Conservation (phyloP, 441 rosid species). For the Syzygium malaccense region DNA sequence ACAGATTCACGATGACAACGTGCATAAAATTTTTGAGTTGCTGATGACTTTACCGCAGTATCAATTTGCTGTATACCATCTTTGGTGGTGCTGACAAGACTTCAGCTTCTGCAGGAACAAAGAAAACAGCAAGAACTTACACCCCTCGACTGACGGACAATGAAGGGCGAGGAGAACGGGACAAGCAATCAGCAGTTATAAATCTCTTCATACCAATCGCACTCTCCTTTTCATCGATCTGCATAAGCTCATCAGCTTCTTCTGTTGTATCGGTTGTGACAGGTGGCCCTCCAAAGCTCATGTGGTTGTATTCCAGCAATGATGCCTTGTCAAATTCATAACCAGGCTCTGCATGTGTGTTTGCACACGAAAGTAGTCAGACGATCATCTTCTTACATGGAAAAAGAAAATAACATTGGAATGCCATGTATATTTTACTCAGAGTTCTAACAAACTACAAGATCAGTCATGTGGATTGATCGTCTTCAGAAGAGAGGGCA, state of each 20-base stretch:
- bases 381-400: neutral
- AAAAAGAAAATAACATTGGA: neutral
- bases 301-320: constrained; percentile 71
- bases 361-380: neutral
- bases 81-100: constrained; percentile 96
- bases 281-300: constrained; percentile 96
- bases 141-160: neutral
- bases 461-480: neutral
- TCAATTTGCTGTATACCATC: constrained; percentile 86
- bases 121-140: neutral
- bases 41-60: constrained; percentile 52
- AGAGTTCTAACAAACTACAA: neutral
- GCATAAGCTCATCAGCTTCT: constrained; percentile 70
- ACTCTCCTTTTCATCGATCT: constrained; percentile 50
- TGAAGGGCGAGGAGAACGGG: neutral
- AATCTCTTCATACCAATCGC: constrained; percentile 44
- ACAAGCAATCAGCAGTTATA: neutral
- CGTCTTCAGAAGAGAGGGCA: neutral
- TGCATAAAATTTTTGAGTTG: neutral
- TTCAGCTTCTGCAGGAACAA: constrained; percentile 65
- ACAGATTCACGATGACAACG: neutral
- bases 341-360: constrained; percentile 58
- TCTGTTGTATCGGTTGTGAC: constrained; percentile 57
- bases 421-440: neutral
- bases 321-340: constrained; percentile 71